Conservation (phyloP, 2,329 filamentous ascomycete species). For the Trichoderma gracile region DNA sequence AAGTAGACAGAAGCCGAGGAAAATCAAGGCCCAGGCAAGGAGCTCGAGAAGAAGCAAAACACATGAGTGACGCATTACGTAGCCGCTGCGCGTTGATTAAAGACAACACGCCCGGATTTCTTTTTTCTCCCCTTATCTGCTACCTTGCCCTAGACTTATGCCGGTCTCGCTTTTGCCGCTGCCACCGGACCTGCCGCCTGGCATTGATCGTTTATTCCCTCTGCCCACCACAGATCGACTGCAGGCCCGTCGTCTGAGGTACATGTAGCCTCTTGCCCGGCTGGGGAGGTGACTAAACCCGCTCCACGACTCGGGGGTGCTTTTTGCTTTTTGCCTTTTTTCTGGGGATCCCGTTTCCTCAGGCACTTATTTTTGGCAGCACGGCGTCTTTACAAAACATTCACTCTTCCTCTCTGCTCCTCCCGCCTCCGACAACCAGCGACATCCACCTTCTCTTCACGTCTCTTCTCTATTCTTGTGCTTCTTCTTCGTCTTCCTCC, state of each 20-base stretch:
- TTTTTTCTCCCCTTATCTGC: background rate
- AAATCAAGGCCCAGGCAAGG: background rate
- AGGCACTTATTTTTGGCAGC: too few species aligned
- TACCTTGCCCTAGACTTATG: too few species aligned
- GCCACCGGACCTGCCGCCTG: constrained; percentile 2
- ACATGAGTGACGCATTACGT: constrained; percentile 17
- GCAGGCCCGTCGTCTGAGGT: too few species aligned
- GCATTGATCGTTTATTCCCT: too few species aligned
- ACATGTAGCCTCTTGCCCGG: constrained; percentile 1
- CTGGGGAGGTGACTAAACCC: background rate
- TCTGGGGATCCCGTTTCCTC: background rate
- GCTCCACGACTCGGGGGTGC: background rate
- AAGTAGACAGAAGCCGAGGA: background rate
- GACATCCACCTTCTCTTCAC: too few species aligned
- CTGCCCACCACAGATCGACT: background rate
- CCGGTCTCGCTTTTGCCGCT: background rate
- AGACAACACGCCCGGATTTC: background rate
- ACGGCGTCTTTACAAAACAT: background rate
- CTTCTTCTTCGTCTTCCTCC: background rate
- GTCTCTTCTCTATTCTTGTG: background rate
- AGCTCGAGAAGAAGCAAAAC: background rate
- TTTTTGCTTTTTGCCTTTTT: background rate
- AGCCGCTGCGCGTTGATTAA: constrained; percentile 10
- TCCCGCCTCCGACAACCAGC: background rate
- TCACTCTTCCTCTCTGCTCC: background rate